phyloP scores from a whole-genome alignment of 371 early-diverging fungal genomes.

The Rhizopus stolonifer region DNA sequence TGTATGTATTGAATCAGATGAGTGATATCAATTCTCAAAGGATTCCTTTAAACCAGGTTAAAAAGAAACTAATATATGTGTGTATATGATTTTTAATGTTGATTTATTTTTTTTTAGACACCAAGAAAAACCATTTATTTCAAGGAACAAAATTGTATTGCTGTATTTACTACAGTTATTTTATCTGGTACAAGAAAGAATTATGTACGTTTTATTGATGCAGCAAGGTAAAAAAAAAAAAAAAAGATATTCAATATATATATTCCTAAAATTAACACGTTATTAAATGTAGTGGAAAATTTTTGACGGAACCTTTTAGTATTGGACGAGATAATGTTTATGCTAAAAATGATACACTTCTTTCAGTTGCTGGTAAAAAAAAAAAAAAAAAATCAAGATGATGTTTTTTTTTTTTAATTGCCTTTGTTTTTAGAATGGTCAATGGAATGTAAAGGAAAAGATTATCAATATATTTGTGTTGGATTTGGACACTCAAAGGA shows the following conservation, averaged over 20 bases:
- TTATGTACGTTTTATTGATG: conserved; percentile 18
- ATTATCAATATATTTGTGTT: conserved; percentile 40
- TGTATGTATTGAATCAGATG: conserved; percentile 6
- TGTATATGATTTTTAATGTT: neutral
- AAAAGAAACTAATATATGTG: too few relatives aligned
- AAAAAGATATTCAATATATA: neutral
- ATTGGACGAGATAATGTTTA: conserved; percentile 11
- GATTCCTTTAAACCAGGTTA: conserved; percentile 28
- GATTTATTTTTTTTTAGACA: conserved; percentile 14
- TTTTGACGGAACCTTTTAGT: conserved; percentile 11
- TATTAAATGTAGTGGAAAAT: conserved; percentile 19
- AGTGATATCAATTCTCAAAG: conserved; percentile 15
- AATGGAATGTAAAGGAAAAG: conserved; percentile 23
- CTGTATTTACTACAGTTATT: conserved; percentile 12
- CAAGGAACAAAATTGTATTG: conserved; percentile 10
- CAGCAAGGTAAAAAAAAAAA: conserved; percentile 10
- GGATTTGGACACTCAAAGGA: conserved; percentile 34
- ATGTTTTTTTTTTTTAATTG: too few relatives aligned
- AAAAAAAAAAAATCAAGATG: too few relatives aligned
- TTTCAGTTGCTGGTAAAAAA: conserved; percentile 23
- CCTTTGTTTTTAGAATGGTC: conserved; percentile 30
- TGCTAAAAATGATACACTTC: conserved; percentile 20
- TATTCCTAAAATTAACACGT: too few relatives aligned
- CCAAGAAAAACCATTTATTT: conserved; percentile 25
- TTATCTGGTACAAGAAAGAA: conserved; percentile 12